Base-by-base conservation (phyloP, 2,329 filamentous ascomycete genomes). In the Fusarium compactum region DNA sequence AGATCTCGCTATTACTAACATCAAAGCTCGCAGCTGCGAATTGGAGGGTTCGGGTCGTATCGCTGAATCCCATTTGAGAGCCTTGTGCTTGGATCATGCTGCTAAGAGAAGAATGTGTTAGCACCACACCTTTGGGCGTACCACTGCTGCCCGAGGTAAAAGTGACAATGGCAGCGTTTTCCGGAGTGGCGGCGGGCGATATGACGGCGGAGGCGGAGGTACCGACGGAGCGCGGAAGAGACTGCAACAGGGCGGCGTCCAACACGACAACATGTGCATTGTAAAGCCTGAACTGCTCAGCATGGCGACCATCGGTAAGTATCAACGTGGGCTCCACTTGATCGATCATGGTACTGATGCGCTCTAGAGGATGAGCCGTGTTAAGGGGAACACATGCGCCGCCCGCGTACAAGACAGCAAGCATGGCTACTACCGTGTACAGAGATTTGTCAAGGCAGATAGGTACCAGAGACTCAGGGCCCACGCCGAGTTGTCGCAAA, bases 401-500 rank as follows among this genome's bases (percentile, higher is more conserved):
- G 15, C 76, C 76, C 14, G 75, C 70, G 56, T 76, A 76, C 24
- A 75, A 52, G 6, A 75, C 68, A 25, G 66, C 74, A 24, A 77
- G 58, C 58, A 74, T 69, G 8, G 75, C 65, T 7, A 77, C 69
- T 14, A 69, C 51, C 4, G 65, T 61, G 65, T 73, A 73, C 40
- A 65, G 48, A 14, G 74, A 77, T 53, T 77, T 77, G 41, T 77
- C 73, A 51, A 76, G 73, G 40, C 65, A 72, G 20, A 74, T 41
- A 3, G 65, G 69, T 8, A 76, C 67, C 9, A 68, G 22, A 14
- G 41, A 54, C 27, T 77, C 78, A 8, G 72, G 70, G 6, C 61
- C 47, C n/a, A 82, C 69, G 18, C 77, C 77, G 38, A 74, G 67
- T 8, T 71, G 65, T 24, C 76, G 58, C 2, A 85, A 76, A 54